Conservation (phyloP, 1,139 yeast genomes). For the Pneumocystis carinii region DNA sequence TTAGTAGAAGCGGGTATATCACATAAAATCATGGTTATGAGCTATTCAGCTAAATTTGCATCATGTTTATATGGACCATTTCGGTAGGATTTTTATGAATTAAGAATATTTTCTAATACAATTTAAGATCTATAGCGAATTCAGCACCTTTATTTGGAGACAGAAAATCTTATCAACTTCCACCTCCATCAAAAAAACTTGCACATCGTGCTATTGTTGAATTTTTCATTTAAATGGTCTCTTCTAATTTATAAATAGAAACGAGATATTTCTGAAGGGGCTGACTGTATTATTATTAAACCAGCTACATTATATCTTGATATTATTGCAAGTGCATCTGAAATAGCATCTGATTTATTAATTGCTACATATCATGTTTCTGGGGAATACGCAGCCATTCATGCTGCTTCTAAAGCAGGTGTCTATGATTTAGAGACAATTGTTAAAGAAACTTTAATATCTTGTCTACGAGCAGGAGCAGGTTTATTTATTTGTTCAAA, state of each 20-base stretch:
- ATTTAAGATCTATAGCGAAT: slow-evolving; percentile 50
- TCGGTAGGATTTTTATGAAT: slow-evolving; percentile 38
- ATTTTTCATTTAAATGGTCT: slow-evolving; percentile 22
- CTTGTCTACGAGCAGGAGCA: slow-evolving; percentile 93
- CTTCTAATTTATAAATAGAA: not conserved
- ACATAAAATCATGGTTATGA: slow-evolving; percentile 76
- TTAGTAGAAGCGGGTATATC: slow-evolving; percentile 72
- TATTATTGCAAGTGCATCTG: slow-evolving; percentile 74
- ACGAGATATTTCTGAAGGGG: slow-evolving; percentile 71
- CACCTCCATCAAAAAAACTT: slow-evolving; percentile 81
- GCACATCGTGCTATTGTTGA: slow-evolving; percentile 78
- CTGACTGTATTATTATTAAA: slow-evolving; percentile 88
- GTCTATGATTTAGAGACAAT: slow-evolving; percentile 73
- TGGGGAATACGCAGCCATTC: slow-evolving; percentile 96
- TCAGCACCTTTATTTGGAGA: slow-evolving; percentile 83
- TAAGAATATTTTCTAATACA: not conserved
- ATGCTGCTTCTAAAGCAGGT: slow-evolving; percentile 96
- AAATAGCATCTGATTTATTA: slow-evolving; percentile 69
- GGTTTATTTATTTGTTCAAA: slow-evolving; percentile 29
- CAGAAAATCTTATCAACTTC: slow-evolving; percentile 83
- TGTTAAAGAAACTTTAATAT: slow-evolving; percentile 86
- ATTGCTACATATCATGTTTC: slow-evolving; percentile 91
- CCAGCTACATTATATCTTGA: slow-evolving; percentile 97
- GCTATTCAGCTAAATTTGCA: slow-evolving; percentile 86
- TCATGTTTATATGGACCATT: slow-evolving; percentile 93